phyloP scores from a whole-genome alignment of 768 basidiomycete genomes.

The Psilocybe sp. region DNA sequence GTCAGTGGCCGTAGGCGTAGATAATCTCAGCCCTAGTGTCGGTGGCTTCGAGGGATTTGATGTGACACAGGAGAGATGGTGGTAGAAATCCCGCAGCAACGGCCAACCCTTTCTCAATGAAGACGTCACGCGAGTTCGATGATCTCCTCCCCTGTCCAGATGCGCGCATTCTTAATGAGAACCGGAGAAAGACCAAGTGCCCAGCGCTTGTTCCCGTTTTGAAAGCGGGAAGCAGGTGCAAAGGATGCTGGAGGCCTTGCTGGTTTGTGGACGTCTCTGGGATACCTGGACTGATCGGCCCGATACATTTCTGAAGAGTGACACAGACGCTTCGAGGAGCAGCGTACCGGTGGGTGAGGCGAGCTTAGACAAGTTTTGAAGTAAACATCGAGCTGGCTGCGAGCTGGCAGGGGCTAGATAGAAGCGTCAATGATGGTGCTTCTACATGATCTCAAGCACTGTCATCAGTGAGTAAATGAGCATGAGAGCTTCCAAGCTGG shows the following conservation, averaged over 20 bases:
- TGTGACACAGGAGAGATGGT: slow-evolving; percentile 15
- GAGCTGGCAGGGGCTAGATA: no score
- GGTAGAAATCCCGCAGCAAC: slow-evolving; percentile 46
- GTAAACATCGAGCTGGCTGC: no score
- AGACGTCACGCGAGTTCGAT: slow-evolving; percentile 56
- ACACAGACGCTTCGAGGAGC: no score
- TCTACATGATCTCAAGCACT: no score
- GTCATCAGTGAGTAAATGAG: no score
- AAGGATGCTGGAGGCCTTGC: slow-evolving; percentile 24
- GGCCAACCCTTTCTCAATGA: slow-evolving; percentile 59
- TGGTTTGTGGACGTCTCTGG: slow-evolving; percentile 15
- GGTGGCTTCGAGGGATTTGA: slow-evolving; percentile 7
- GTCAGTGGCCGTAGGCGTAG: slow-evolving; percentile 32
- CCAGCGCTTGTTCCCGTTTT: slow-evolving; percentile 47
- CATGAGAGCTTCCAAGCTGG: no score
- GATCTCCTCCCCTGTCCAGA: slow-evolving; percentile 71
- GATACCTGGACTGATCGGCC: no score
- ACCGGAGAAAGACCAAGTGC: slow-evolving; percentile 49
- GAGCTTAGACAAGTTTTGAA: no score
- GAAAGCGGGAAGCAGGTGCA: slow-evolving; percentile 7
- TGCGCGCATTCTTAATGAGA: slow-evolving; percentile 63
- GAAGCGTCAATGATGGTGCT: no score
- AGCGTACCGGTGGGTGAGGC: no score
- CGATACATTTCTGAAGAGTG: no score
- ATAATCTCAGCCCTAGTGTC: slow-evolving; percentile 33